These are phyloP conservation scores for Colletotrichum liaoningense DNA, from an alignment of 2,329 filamentous ascomycete genomes.

Conservation along the genomic window DNA sequence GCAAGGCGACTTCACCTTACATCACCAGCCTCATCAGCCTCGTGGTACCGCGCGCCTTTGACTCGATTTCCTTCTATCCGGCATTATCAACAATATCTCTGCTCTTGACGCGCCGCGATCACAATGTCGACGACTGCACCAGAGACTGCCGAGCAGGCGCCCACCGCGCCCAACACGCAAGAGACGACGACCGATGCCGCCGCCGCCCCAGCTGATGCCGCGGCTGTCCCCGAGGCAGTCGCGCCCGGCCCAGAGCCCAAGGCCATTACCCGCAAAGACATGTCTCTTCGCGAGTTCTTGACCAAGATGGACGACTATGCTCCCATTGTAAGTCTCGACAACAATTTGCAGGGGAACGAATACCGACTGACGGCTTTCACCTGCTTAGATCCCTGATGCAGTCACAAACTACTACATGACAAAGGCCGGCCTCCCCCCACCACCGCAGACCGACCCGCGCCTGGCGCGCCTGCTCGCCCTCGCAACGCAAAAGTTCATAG, in stretches of 20 bases:
- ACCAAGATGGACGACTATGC: slow-evolving; percentile 98
- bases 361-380: neutral
- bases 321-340: slow-evolving; percentile 79
- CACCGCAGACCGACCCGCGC: slow-evolving; percentile 88
- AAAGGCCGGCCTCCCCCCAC: slow-evolving; percentile 91
- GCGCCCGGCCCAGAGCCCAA: slow-evolving; percentile 67
- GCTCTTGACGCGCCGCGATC: slow-evolving; percentile 9
- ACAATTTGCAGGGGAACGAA: no score
- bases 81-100: slow-evolving; percentile 13
- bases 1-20: slow-evolving; percentile 9
- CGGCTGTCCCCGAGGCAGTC: slow-evolving; percentile 52
- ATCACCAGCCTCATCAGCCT: slow-evolving; percentile 33
- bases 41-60: neutral
- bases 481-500: slow-evolving; percentile 99
- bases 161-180: slow-evolving; percentile 32
- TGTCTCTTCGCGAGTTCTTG: slow-evolving; percentile 90
- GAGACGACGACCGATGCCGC: slow-evolving; percentile 11
- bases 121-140: slow-evolving; percentile 51
- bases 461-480: slow-evolving; percentile 94
- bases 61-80: neutral
- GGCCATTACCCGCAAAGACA: slow-evolving; percentile 87
- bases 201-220: slow-evolving; percentile 4
- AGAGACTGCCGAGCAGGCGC: slow-evolving; percentile 44
- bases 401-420: slow-evolving; percentile 99
- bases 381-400: slow-evolving; percentile 90